phyloP scores from a whole-genome alignment of 495 filamentous ascomycete genomes.

The Annulohypoxylon bovei region DNA sequence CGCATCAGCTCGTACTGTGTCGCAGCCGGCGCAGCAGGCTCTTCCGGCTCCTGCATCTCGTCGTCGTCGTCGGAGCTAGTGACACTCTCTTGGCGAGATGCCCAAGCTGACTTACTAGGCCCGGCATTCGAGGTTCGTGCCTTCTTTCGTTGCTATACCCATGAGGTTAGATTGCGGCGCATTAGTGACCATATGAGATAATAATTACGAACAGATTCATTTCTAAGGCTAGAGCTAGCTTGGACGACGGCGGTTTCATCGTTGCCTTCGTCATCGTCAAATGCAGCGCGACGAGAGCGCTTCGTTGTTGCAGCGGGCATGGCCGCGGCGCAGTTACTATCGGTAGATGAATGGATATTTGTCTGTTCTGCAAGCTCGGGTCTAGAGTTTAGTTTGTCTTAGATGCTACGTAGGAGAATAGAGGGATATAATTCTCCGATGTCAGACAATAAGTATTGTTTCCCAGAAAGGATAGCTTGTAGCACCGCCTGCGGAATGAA shows the following conservation, averaged over 20 bases:
- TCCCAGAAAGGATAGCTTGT: neutral
- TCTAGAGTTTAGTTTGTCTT: neutral
- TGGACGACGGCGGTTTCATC: constrained; percentile 59
- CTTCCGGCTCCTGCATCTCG: constrained; percentile 36
- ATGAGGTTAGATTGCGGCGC: constrained; percentile 17
- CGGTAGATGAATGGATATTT: neutral
- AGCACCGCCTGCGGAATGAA: neutral
- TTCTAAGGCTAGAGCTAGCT: constrained; percentile 56
- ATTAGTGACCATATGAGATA: neutral
- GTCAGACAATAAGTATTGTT: constrained; percentile 25
- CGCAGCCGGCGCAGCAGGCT: constrained; percentile 48
- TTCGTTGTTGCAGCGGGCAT: constrained; percentile 58
- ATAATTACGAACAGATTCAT: constrained; percentile 55
- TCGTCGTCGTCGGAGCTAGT: constrained; percentile 46
- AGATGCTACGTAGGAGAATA: neutral
- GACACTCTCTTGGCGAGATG: constrained; percentile 43
- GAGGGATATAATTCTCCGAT: neutral
- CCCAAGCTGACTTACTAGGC: constrained; percentile 32
- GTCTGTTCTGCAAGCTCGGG: neutral
- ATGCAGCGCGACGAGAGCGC: constrained; percentile 52
- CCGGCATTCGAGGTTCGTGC: constrained; percentile 51
- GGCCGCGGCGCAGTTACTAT: neutral
- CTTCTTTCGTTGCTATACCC: constrained; percentile 54
- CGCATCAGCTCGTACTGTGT: constrained; percentile 63
- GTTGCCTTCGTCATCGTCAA: constrained; percentile 57